A percentile compares a stretch with the other conserved stretches of the same genome.
phyloP scores from a whole-genome alignment of 345 rosid genomes.

The Carallia pectinifolia region DNA sequence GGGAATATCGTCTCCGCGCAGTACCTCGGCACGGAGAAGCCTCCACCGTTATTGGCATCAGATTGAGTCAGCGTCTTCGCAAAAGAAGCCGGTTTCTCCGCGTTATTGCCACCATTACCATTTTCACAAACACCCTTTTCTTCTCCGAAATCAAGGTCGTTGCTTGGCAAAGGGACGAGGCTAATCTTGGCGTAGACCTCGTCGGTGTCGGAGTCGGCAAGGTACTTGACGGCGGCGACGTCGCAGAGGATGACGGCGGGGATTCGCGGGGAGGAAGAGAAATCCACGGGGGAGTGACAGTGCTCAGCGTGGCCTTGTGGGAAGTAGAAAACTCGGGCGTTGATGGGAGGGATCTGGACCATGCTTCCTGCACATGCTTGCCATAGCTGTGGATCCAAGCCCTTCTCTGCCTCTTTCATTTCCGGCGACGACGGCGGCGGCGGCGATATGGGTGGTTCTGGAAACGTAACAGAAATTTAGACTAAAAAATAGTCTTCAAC shows the following conservation, averaged over 20 bases:
- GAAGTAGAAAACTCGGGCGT: conserved; percentile 22
- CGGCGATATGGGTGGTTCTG: background rate
- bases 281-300: conserved; percentile 19
- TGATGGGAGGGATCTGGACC: conserved; percentile 29
- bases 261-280: conserved; percentile 10
- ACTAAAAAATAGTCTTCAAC: background rate
- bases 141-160: conserved; percentile 34
- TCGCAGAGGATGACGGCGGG: conserved; percentile 19
- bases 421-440: conserved; percentile 5
- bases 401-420: conserved; percentile 30
- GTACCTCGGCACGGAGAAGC: conserved; percentile 94
- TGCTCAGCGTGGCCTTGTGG: conserved; percentile 38
- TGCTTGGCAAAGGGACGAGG: conserved; percentile 16
- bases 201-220: conserved; percentile 25
- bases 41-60: conserved; percentile 98
- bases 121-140: conserved; percentile 3
- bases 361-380: conserved; percentile 33
- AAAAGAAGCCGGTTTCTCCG: conserved; percentile 63
- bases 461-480: background rate
- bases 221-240: conserved; percentile 17
- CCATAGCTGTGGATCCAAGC: conserved; percentile 30
- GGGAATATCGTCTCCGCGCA: conserved; percentile 72
- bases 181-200: conserved; percentile 27
- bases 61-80: conserved; percentile 96
- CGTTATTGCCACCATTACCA: background rate